Conservation (phyloP, 306 rosid species). For the Dalbergia cochinchinensis region DNA sequence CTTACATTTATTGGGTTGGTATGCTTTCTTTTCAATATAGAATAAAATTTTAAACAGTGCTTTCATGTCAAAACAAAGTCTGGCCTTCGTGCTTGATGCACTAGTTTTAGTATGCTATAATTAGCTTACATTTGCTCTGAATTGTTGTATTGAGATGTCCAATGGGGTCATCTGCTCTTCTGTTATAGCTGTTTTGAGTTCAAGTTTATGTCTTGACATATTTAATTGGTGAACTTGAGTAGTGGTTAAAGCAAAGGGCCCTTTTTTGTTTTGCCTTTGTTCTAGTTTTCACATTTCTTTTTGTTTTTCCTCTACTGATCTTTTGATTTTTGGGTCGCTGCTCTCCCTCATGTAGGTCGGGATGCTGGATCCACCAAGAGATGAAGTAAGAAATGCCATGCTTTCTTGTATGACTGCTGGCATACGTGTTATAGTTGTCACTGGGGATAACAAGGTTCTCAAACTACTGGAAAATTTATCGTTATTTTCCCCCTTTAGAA, state of each 20-base stretch:
- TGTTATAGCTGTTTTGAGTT: background rate
- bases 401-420: conserved; percentile 96
- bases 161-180: conserved; percentile 18
- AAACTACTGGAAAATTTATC: conserved; percentile 26
- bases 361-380: conserved; percentile 99
- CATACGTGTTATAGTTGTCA: conserved; percentile 98
- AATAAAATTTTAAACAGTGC: conserved; percentile 34
- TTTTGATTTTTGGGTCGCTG: conserved; percentile 21
- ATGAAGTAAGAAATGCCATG: conserved; percentile 96
- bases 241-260: conserved; percentile 1
- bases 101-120: conserved; percentile 4
- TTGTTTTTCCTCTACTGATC: background rate
- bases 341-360: conserved; percentile 72
- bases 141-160: conserved; percentile 14
- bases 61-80: conserved; percentile 36
- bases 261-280: conserved; percentile 23
- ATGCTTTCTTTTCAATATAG: conserved; percentile 74
- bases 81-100: conserved; percentile 17
- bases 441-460: conserved; percentile 97
- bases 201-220: conserved; percentile 22
- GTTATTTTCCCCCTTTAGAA: conserved; percentile 36
- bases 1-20: conserved; percentile 99
- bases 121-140: conserved; percentile 27
- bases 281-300: background rate
- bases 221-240: conserved; percentile 4